These are phyloP conservation scores for Phytophthora nicotianae DNA, from an alignment of 352 stramenopile genomes.

Conservation along the genomic window DNA sequence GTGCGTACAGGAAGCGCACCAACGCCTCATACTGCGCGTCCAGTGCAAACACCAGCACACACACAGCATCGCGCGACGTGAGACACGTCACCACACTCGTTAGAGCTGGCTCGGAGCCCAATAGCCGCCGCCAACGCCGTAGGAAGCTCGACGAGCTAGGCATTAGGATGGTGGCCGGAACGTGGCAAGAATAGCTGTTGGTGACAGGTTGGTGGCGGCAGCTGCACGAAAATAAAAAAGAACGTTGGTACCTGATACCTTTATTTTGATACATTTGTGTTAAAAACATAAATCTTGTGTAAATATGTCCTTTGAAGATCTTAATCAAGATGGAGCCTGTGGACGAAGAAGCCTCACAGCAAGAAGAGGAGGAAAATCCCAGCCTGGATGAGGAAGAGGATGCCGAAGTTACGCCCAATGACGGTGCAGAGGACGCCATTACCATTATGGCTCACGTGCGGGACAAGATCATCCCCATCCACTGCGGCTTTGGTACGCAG, in stretches of 20 bases:
- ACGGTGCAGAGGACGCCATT: slow-evolving; percentile 61
- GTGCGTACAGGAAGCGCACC: slow-evolving; percentile 32
- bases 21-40: slow-evolving; percentile 35
- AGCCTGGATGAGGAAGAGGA: slow-evolving; percentile 12
- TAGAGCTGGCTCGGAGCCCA: slow-evolving; percentile 28
- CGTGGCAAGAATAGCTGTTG: slow-evolving; percentile 10
- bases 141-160: slow-evolving; percentile 8
- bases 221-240: neutral
- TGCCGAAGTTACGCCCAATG: slow-evolving; percentile 38
- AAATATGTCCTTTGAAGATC: no score
- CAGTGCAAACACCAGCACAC: slow-evolving; percentile 41
- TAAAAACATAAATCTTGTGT: neutral
- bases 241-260: neutral
- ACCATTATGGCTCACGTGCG: slow-evolving; percentile 63
- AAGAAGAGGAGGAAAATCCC: slow-evolving; percentile 5
- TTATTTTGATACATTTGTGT: slow-evolving; percentile 4
- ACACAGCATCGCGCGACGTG: slow-evolving; percentile 31
- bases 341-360: slow-evolving; percentile 1
- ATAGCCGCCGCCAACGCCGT: slow-evolving; percentile 29
- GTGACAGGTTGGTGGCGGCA: neutral
- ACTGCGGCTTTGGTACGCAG: slow-evolving; percentile 76
- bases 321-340: neutral
- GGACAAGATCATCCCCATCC: slow-evolving; percentile 75
- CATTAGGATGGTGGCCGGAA: slow-evolving; percentile 4
- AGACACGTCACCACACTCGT: slow-evolving; percentile 30